Evolutionary conservation across 1,284 basidiomycete genomes (phyloP).

Genomic region (Puccinia novopanici): DNA sequence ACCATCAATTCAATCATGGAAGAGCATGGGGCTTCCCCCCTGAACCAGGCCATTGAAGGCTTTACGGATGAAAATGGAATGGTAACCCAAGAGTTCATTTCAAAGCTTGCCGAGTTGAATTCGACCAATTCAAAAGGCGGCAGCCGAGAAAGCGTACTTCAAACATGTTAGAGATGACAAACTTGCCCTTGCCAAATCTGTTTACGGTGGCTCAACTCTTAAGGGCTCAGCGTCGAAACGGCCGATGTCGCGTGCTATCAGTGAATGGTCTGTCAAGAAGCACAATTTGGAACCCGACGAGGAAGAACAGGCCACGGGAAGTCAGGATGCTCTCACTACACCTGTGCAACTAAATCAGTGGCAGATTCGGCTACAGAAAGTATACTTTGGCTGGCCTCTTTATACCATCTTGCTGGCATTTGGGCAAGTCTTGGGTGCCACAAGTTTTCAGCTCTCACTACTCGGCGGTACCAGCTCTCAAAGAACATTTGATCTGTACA

Average conservation of each 20-base stretch:
- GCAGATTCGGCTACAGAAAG: constrained; percentile 50
- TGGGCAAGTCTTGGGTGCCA: constrained; percentile 79
- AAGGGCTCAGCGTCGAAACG: not conserved
- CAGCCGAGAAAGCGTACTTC: constrained; percentile 89
- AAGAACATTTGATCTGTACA: constrained; percentile 78
- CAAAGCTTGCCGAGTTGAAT: constrained; percentile 75
- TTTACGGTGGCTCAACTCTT: constrained; percentile 1
- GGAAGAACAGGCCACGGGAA: constrained; percentile 6
- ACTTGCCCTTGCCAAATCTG: constrained; percentile 58
- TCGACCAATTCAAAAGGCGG: constrained; percentile 82
- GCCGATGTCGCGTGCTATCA: constrained; percentile 37
- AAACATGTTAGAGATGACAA: constrained; percentile 80
- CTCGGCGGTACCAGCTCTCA: constrained; percentile 81
- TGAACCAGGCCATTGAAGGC: constrained; percentile 84
- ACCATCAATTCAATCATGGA: constrained; percentile 85
- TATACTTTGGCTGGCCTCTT: constrained; percentile 72
- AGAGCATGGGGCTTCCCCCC: constrained; percentile 76
- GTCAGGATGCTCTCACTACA: constrained; percentile 24
- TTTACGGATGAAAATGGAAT: constrained; percentile 90
- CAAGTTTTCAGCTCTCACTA: constrained; percentile 91
- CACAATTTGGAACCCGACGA: constrained; percentile 4
- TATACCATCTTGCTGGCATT: constrained; percentile 83
- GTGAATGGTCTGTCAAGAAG: constrained; percentile 19
- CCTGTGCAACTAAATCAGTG: constrained; percentile 33
- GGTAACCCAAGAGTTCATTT: constrained; percentile 81